These are phyloP conservation scores for Centella asiatica DNA, from an alignment of 129 eudicot species.

Conservation along the genomic window DNA sequence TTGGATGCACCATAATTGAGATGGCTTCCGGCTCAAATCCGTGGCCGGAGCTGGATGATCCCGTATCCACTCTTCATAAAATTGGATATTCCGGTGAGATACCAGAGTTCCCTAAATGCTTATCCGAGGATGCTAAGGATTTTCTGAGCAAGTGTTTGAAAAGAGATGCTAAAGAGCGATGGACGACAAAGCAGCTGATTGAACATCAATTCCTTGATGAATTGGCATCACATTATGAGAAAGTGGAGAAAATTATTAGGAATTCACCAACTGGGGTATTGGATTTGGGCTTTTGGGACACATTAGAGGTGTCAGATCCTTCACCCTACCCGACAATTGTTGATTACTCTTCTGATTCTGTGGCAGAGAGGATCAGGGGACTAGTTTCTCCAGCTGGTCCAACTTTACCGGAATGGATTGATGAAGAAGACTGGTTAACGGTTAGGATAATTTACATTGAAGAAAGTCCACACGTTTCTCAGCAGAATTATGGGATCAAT, in stretches of 20 bases:
- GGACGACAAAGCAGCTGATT: constrained; percentile 52
- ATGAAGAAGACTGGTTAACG: constrained; percentile 59
- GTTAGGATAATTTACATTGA: constrained; percentile 32
- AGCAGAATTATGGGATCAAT: not conserved
- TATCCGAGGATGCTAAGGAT: constrained; percentile 40
- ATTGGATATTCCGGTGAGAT: constrained; percentile 36
- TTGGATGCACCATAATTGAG: constrained; percentile 69
- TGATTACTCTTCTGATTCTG: constrained; percentile 19
- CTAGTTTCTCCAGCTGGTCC: constrained; percentile 23
- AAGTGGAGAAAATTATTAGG: constrained; percentile 13
- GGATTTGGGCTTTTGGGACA: constrained; percentile 74
- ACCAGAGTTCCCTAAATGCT: constrained; percentile 50
- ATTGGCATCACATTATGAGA: constrained; percentile 11
- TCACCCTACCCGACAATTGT: constrained; percentile 8
- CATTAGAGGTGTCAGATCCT: constrained; percentile 28
- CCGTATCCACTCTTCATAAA: constrained; percentile 49
- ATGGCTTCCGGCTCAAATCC: constrained; percentile 74
- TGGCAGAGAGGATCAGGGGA: constrained; percentile 37
- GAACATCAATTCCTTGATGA: constrained; percentile 44
- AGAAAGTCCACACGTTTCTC: constrained; percentile 13
- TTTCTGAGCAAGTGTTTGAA: constrained; percentile 57
- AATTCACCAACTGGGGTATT: constrained; percentile 63
- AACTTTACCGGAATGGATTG: constrained; percentile 37
- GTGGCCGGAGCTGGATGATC: constrained; percentile 59
- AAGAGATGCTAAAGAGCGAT: constrained; percentile 37